phyloP scores from a whole-genome alignment of 1,284 basidiomycete species.

The Trichosporon faecale region DNA sequence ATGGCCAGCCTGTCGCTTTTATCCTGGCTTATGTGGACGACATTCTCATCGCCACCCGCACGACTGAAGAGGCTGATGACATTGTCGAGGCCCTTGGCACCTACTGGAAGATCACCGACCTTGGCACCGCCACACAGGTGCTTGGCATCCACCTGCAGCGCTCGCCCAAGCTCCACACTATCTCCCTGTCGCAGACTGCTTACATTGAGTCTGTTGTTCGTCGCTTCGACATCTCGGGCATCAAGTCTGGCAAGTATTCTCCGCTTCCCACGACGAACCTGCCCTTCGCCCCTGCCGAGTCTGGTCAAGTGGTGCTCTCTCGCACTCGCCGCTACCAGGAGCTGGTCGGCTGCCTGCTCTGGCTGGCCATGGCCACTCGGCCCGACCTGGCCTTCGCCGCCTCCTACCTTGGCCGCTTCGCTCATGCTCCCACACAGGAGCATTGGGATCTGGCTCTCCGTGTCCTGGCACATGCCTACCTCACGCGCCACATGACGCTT shows the following conservation, averaged over 20 bases:
- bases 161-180: conserved; percentile 32
- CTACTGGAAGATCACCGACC: conserved; percentile 31
- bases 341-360: conserved; percentile 35
- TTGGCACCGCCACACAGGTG: conserved; percentile 34
- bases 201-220: conserved; percentile 51
- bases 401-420: conserved; percentile 28
- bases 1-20: conserved; percentile 13
- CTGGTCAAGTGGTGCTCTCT: background rate
- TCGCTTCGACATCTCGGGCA: conserved; percentile 33
- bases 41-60: conserved; percentile 19
- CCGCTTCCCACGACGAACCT: conserved; percentile 13
- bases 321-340: conserved; percentile 21
- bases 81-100: conserved; percentile 29
- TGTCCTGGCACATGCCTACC: no score
- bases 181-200: conserved; percentile 50
- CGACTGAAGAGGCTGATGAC: conserved; percentile 1
- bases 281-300: background rate
- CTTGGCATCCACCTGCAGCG: conserved; percentile 38
- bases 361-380: conserved; percentile 20
- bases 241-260: conserved; percentile 15
- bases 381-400: conserved; percentile 32
- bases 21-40: conserved; percentile 26
- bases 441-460: conserved; percentile 51
- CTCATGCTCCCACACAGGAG: conserved; percentile 12
- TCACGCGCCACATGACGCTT: no score